Percentiles rank a stretch among this genome's conserved stretches.
phyloP scores from a whole-genome alignment of 305 asterid species.

The Fraxinus floribunda region DNA sequence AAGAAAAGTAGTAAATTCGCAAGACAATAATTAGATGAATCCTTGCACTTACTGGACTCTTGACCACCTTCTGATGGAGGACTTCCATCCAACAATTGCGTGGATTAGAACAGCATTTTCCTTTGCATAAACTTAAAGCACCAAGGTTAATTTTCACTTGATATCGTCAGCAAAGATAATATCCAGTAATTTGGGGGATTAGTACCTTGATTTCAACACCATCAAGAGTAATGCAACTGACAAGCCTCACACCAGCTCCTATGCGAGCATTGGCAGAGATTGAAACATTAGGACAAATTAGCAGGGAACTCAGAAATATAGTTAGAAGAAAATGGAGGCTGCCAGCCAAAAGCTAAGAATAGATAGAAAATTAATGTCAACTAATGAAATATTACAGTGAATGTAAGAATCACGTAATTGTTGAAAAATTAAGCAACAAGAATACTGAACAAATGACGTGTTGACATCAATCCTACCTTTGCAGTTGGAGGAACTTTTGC shows the following conservation, averaged over 20 bases:
- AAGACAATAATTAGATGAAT: background rate
- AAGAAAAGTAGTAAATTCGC: background rate
- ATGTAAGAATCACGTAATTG: background rate
- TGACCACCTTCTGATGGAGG: slow-evolving; percentile 76
- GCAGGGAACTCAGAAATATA: background rate
- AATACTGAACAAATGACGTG: background rate
- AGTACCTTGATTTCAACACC: slow-evolving; percentile 76
- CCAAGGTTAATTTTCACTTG: slow-evolving; percentile 5
- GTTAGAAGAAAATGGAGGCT: background rate
- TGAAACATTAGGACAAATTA: slow-evolving; percentile 73
- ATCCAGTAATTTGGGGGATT: slow-evolving; percentile 6
- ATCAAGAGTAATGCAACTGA: slow-evolving; percentile 70
- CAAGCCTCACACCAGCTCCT: slow-evolving; percentile 80
- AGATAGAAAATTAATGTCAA: no score
- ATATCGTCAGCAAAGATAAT: background rate
- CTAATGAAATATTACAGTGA: no score
- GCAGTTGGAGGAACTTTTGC: slow-evolving; percentile 89
- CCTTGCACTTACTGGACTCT: slow-evolving; percentile 60
- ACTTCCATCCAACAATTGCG: slow-evolving; percentile 82
- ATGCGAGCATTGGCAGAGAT: slow-evolving; percentile 57
- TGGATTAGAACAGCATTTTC: slow-evolving; percentile 79
- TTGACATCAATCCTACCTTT: slow-evolving; percentile 46
- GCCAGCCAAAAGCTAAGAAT: no score
- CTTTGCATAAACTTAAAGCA: slow-evolving; percentile 27
- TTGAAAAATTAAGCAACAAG: background rate